These are phyloP conservation scores for Aegilops sharonensis DNA, from an alignment of 176 grass and related monocot genomes.

Conservation along the genomic window DNA sequence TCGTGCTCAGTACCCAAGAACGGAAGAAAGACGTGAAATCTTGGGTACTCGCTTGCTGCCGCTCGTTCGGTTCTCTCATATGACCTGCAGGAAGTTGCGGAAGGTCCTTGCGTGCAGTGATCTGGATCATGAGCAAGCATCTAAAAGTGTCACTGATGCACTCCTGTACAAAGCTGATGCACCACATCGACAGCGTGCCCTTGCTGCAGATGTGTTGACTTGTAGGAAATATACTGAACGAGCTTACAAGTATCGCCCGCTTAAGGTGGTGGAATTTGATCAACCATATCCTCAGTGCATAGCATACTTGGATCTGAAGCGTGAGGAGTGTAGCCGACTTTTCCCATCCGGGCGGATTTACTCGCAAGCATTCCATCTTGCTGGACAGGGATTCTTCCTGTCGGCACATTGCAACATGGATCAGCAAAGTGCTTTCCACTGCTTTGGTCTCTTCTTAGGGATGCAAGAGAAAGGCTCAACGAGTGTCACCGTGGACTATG, in stretches of 20 bases:
- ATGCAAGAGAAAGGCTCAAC: conserved; percentile 97
- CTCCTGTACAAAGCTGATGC: conserved; percentile 87
- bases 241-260: conserved; percentile 90
- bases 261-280: conserved; percentile 97
- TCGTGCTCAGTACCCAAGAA: conserved; percentile 63
- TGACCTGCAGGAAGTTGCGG: conserved; percentile 85
- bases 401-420: conserved; percentile 92
- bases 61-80: conserved; percentile 73
- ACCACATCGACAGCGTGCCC: conserved; percentile 67
- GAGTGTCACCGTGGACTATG: conserved; percentile 88
- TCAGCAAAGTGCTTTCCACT: conserved; percentile 76
- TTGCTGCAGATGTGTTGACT: conserved; percentile 63
- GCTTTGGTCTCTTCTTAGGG: conserved; percentile 93
- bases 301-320: conserved; percentile 85
- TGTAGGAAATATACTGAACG: conserved; percentile 60
- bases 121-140: conserved; percentile 69
- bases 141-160: conserved; percentile 76
- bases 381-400: conserved; percentile 94
- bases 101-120: conserved; percentile 83
- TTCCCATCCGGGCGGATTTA: conserved; percentile 90
- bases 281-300: conserved; percentile 79
- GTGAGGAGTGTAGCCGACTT: conserved; percentile 73
- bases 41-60: conserved; percentile 63
- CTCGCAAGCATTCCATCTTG: conserved; percentile 89
- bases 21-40: conserved; percentile 87